Conservation (phyloP, 495 filamentous ascomycete species). For the Penicillium arizonense region DNA sequence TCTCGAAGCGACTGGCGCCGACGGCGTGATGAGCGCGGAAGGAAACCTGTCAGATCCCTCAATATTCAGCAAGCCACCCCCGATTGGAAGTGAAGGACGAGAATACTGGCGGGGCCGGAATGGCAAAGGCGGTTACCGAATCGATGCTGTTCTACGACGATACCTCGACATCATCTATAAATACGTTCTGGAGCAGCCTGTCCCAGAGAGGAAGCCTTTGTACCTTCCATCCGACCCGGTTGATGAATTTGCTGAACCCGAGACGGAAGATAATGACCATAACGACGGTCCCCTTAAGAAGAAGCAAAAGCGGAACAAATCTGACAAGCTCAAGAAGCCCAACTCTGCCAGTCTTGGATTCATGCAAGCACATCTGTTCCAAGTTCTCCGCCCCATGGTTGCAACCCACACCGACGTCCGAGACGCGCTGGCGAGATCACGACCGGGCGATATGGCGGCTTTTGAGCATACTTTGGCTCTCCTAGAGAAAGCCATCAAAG, state of each 20-base stretch:
- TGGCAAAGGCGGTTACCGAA: constrained; percentile 81
- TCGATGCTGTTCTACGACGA: constrained; percentile 82
- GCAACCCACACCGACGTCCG: constrained; percentile 74
- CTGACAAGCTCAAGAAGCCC: constrained; percentile 42
- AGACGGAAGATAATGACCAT: constrained; percentile 31
- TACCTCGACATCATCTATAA: constrained; percentile 88
- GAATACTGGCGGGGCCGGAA: constrained; percentile 84
- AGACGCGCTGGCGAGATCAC: constrained; percentile 67
- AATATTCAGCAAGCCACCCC: constrained; percentile 72
- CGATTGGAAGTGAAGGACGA: constrained; percentile 59
- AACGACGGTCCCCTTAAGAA: constrained; percentile 53
- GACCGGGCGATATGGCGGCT: constrained; percentile 62
- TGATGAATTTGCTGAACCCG: constrained; percentile 33
- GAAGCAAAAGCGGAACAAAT: constrained; percentile 53
- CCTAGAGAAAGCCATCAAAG: constrained; percentile 66
- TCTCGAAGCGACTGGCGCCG: constrained; percentile 79
- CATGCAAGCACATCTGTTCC: constrained; percentile 92
- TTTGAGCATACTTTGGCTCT: constrained; percentile 70
- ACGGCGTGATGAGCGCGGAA: constrained; percentile 94
- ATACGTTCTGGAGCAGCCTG: constrained; percentile 61
- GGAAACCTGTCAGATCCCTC: constrained; percentile 89
- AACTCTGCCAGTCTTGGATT: constrained; percentile 71
- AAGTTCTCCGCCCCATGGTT: constrained; percentile 81
- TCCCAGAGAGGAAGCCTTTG: constrained; percentile 65
- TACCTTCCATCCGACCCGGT: constrained; percentile 67